These are phyloP conservation scores for Kodamaea arcana DNA, from an alignment of 1,139 yeast genomes.

Conservation along the genomic window DNA sequence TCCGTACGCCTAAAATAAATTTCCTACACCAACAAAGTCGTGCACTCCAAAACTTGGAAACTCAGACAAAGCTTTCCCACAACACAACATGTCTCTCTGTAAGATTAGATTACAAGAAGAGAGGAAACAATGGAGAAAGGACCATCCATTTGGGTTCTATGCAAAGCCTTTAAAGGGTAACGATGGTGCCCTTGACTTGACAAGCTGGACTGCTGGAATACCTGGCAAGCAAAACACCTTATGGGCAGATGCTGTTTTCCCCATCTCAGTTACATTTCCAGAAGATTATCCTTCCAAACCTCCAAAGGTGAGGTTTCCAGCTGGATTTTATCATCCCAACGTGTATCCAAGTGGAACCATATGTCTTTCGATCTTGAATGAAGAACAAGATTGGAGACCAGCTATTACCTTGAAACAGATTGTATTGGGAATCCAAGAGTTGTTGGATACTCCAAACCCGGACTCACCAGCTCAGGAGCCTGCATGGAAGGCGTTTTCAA, in stretches of 20 bases:
- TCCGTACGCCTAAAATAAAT: too few species aligned
- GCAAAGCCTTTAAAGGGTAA: conserved; percentile 79
- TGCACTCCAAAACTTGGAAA: not conserved
- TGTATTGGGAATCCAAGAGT: conserved; percentile 86
- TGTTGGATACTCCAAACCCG: conserved; percentile 86
- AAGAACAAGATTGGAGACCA: conserved; percentile 97
- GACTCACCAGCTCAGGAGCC: conserved; percentile 97
- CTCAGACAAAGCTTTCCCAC: not conserved
- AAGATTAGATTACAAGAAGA: conserved; percentile 82
- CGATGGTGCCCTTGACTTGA: conserved; percentile 83
- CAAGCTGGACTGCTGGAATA: conserved; percentile 90
- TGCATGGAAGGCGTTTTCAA: conserved; percentile 83
- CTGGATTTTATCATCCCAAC: conserved; percentile 91
- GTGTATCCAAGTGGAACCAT: conserved; percentile 96
- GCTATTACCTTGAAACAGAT: conserved; percentile 91
- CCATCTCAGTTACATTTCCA: conserved; percentile 78
- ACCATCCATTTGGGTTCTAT: conserved; percentile 95
- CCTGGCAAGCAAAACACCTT: conserved; percentile 86
- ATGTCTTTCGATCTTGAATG: conserved; percentile 87
- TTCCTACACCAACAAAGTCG: too few species aligned
- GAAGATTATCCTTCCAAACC: conserved; percentile 96
- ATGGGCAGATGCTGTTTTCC: conserved; percentile 88
- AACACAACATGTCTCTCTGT: conserved; percentile 46
- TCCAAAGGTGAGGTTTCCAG: conserved; percentile 85
- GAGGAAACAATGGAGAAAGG: conserved; percentile 95